Conservation (phyloP, 2,329 filamentous ascomycete genomes). For the Septoria petroselini region DNA sequence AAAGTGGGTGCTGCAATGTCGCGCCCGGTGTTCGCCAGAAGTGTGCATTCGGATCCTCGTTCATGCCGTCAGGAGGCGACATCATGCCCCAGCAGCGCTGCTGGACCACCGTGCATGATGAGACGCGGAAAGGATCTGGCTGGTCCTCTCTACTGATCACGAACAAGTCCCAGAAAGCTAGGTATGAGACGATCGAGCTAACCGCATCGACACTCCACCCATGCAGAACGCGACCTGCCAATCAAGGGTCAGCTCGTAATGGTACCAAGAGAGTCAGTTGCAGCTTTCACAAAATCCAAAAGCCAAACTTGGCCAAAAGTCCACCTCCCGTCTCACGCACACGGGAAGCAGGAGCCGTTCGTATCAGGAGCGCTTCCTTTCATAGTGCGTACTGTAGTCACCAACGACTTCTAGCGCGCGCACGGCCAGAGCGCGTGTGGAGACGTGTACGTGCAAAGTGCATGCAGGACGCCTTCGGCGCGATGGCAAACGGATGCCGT, state of each 20-base stretch:
- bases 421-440: slow-evolving; percentile 6
- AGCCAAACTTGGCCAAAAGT: slow-evolving; percentile 15
- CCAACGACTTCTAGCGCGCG: slow-evolving; percentile 7
- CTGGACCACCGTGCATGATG: slow-evolving; percentile 11
- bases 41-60: slow-evolving; percentile 9
- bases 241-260: slow-evolving; percentile 10
- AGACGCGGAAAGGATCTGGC: slow-evolving; percentile 18
- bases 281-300: slow-evolving; percentile 17
- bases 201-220: background rate
- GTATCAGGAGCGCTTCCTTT: slow-evolving; percentile 11
- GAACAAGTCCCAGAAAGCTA: slow-evolving; percentile 9
- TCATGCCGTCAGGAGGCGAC: slow-evolving; percentile 19
- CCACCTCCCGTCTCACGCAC: slow-evolving; percentile 14
- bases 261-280: slow-evolving; percentile 12
- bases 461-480: slow-evolving; percentile 21
- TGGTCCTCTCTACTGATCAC: slow-evolving; percentile 12
- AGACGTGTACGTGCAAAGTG: slow-evolving; percentile 16
- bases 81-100: slow-evolving; percentile 13
- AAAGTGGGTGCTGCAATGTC: slow-evolving; percentile 11
- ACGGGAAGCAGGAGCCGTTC: slow-evolving; percentile 5
- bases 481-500: slow-evolving; percentile 18
- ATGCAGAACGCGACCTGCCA: slow-evolving; percentile 10
- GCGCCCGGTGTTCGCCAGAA: slow-evolving; percentile 13
- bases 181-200: slow-evolving; percentile 9
- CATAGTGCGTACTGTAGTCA: slow-evolving; percentile 3